These are phyloP conservation scores for Hypoxylon sp. DNA, from an alignment of 2,329 filamentous ascomycete species.

Conservation along the genomic window DNA sequence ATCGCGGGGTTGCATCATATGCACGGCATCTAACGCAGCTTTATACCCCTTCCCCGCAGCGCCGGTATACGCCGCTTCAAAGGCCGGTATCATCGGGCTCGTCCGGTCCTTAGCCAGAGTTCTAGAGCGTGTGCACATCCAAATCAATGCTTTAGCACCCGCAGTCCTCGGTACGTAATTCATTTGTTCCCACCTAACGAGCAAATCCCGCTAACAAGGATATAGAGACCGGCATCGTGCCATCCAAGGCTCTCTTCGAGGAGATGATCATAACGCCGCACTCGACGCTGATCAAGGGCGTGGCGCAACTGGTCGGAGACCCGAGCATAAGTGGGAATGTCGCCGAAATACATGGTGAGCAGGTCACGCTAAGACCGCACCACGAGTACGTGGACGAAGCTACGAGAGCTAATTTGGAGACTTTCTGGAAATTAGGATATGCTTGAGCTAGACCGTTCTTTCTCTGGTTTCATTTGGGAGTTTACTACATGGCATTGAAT, in stretches of 20 bases:
- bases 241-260: constrained; percentile 61
- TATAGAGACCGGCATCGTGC: constrained; percentile 63
- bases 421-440: constrained; percentile 64
- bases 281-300: constrained; percentile 62
- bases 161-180: constrained; percentile 63
- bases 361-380: constrained; percentile 62
- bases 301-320: constrained; percentile 60
- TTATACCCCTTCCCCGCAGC: constrained; percentile 67
- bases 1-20: constrained; percentile 64
- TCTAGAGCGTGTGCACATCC: constrained; percentile 60
- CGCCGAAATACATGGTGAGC: constrained; percentile 67
- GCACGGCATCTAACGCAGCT: constrained; percentile 68
- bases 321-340: constrained; percentile 60
- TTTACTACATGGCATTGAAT: neutral
- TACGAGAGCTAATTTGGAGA: constrained; percentile 62
- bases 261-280: constrained; percentile 67
- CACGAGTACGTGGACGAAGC: constrained; percentile 65
- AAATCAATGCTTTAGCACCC: constrained; percentile 67
- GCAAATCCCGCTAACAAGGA: constrained; percentile 5
- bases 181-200: constrained; percentile 4
- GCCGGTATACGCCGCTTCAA: constrained; percentile 65
- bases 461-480: neutral
- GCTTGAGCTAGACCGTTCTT: constrained; percentile 53
- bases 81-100: constrained; percentile 64
- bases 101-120: constrained; percentile 63